These are phyloP conservation scores for Backusella tuberculispora DNA, from an alignment of 192 early-diverging fungal genomes.

Conservation along the genomic window DNA sequence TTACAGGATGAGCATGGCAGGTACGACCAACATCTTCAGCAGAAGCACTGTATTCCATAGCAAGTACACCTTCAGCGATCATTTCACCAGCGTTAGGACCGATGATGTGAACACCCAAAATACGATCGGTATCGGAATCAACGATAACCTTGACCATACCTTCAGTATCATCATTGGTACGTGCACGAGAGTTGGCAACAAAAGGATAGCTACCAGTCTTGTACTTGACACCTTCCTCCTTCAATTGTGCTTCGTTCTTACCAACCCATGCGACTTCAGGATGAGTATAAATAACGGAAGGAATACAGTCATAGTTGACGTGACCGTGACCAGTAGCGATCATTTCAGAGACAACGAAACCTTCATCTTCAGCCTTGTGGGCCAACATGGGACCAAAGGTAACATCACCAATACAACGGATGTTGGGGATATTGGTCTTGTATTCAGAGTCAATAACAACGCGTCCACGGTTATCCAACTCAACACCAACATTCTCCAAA, in stretches of 20 bases:
- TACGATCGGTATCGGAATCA: conserved; percentile 93
- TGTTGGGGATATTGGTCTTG: conserved; percentile 84
- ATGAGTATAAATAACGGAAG: conserved; percentile 97
- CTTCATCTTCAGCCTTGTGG: conserved; percentile 99
- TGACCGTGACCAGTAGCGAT: conserved; percentile 92
- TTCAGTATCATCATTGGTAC: conserved; percentile 93
- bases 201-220: conserved; percentile 95
- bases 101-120: conserved; percentile 98
- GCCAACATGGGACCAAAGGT: conserved; percentile 98
- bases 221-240: conserved; percentile 86
- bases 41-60: conserved; percentile 97
- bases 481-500: conserved; percentile 89
- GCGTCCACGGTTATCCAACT: conserved; percentile 86
- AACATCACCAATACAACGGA: conserved; percentile 97
- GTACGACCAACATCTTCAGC: conserved; percentile 97
- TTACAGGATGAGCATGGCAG: conserved; percentile 91
- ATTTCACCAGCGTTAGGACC: conserved; percentile 99
- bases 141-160: conserved; percentile 97
- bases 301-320: conserved; percentile 98
- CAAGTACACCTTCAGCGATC: conserved; percentile 97
- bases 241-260: conserved; percentile 92
- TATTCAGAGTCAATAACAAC: conserved; percentile 84
- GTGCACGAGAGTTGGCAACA: conserved; percentile 95
- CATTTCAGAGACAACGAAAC: conserved; percentile 93
- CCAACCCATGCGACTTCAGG: conserved; percentile 99